Conservation (phyloP, 345 rosid species). For the Trapa incisa region DNA sequence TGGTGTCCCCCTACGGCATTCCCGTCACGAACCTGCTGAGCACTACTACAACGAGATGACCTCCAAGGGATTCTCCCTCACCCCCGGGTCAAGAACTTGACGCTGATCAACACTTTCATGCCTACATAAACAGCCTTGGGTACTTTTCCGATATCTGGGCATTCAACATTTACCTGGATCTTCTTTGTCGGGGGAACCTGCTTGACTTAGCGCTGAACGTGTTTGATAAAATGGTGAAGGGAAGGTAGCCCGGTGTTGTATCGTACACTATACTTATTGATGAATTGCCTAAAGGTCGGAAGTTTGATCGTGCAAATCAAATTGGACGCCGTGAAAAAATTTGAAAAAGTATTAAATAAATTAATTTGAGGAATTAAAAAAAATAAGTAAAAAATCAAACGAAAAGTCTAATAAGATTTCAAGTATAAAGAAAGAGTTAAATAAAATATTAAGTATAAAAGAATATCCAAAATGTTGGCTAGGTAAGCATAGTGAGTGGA, state of each 20-base stretch:
- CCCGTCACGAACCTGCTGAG: constrained; percentile 64
- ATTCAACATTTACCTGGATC: constrained; percentile 57
- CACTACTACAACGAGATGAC: constrained; percentile 45
- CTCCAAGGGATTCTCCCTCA: constrained; percentile 61
- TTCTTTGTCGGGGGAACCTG: constrained; percentile 45
- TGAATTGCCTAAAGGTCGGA: constrained; percentile 47
- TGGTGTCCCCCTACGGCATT: constrained; percentile 49
- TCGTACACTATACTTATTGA: constrained; percentile 62
- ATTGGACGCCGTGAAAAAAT: too few relatives aligned
- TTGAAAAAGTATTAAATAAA: too few relatives aligned
- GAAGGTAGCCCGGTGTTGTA: constrained; percentile 74
- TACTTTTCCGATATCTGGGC: constrained; percentile 74
- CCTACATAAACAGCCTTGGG: constrained; percentile 52
- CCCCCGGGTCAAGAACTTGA: constrained; percentile 36
- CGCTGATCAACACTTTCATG: constrained; percentile 42
- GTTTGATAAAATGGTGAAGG: constrained; percentile 47
- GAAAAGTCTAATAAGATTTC: too few relatives aligned
- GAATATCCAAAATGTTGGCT: too few relatives aligned
- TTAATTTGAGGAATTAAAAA: too few relatives aligned
- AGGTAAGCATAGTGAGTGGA: too few relatives aligned
- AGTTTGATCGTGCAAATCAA: constrained; percentile 41
- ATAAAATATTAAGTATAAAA: too few relatives aligned
- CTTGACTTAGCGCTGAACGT: constrained; percentile 46
- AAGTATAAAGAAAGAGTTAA: too few relatives aligned
- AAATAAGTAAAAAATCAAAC: too few relatives aligned